Base-by-base conservation (phyloP, 768 basidiomycete species). In the Boletus subparvulus region DNA sequence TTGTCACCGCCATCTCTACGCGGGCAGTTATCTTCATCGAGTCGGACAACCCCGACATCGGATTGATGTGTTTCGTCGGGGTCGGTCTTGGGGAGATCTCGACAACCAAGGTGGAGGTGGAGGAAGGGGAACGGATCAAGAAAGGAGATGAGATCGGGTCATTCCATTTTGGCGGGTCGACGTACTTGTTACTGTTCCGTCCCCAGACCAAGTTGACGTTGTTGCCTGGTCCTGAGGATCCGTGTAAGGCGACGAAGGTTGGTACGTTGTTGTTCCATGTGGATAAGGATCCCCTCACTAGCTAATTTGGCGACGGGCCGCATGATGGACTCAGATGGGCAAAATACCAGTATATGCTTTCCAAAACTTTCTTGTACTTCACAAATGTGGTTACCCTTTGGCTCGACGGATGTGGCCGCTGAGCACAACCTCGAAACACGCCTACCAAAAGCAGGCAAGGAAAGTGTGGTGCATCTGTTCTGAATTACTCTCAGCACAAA, bases 81-180 rank as follows among this genome's bases (percentile, higher is more conserved):
- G 76, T 87, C 12, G 85, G 85, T 0, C 84, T 87, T 77, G 74
- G 75, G 1, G 85, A 87, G 67, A 78, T 87, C 2, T 86, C 83
- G 26, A 85, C 83, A 16, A 83, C 81, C 59, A 77, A 80, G 56
- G 65, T 78, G 16, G 78, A 72, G 2, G 84, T 86, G 19, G 69
- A 68, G 63, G 72, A 65, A n/a, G 80, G 80, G 0, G 65, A 84
- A 30, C 59, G 58, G 39, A 67, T 86, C 21, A 72, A 69, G 52
- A 80, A 79, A 58, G 85, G 86, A 1, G 80, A 85, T 28, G 69
- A 85, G 63, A 56, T 84, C 1, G 86, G 85, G 56, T 79, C 76
- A 72, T 83, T 87, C 77, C 84, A 85, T 62, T 85, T 85, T 69
- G 83, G 83, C 3, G 84, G 84, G 1, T 85, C 81, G 21, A 77